These are phyloP conservation scores for Beta macrorhiza DNA, from an alignment of 179 eudicot species.

Conservation along the genomic window DNA sequence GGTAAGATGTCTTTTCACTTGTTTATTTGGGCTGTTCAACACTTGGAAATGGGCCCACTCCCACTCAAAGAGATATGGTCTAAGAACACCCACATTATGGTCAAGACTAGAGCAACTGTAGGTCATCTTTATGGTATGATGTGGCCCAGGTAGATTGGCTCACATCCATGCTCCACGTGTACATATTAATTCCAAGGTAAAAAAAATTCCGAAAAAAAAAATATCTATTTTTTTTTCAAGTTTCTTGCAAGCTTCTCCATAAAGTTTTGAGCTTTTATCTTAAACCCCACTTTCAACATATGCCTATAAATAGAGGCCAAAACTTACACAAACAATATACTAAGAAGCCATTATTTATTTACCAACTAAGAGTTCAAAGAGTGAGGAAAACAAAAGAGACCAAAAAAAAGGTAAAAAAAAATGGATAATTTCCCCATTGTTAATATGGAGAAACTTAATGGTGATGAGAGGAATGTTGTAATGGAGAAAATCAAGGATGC, in stretches of 20 bases:
- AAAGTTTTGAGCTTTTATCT: background rate
- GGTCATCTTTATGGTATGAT: conserved; percentile 2
- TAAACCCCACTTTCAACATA: conserved; percentile 2
- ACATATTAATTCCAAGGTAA: background rate
- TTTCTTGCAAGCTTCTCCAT: background rate
- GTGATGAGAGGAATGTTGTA: conserved; percentile 43
- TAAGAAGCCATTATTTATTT: background rate
- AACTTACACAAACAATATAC: background rate
- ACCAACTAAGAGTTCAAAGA: background rate
- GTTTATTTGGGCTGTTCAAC: conserved; percentile 2
- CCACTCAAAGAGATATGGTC: background rate
- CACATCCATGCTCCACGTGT: conserved; percentile 37
- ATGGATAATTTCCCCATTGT: conserved; percentile 66
- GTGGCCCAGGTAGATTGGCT: conserved; percentile 36
- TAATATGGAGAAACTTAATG: conserved; percentile 62
- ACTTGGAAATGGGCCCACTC: conserved; percentile 15
- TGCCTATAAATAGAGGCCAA: conserved; percentile 25
- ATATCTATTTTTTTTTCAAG: background rate
- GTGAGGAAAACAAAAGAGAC: background rate
- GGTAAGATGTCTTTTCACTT: background rate
- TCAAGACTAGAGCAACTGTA: background rate
- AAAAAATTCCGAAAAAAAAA: too few species aligned
- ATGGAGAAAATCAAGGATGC: conserved; percentile 61
- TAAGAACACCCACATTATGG: conserved; percentile 9
- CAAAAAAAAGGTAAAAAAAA: conserved; percentile 15